phyloP scores from a whole-genome alignment of 768 basidiomycete genomes.

The Galerina marginata region DNA sequence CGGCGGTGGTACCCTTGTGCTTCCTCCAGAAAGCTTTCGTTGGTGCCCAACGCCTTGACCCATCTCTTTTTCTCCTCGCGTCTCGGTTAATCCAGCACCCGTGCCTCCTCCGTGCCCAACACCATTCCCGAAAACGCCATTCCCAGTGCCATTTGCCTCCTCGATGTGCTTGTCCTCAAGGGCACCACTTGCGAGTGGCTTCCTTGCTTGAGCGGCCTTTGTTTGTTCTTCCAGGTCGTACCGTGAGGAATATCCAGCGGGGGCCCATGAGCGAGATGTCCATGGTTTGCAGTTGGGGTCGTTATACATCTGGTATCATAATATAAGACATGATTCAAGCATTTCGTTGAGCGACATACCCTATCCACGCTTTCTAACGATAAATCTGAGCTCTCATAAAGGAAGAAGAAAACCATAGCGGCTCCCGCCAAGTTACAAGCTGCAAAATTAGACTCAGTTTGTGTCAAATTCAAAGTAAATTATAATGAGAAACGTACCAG shows the following conservation, averaged over 20 bases:
- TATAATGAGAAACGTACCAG: slow-evolving; percentile 40
- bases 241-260: slow-evolving; percentile 55
- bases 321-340: not conserved
- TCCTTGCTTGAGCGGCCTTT: slow-evolving; percentile 42
- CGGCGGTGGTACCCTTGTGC: too few relatives aligned
- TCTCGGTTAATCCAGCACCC: not conserved
- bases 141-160: not conserved
- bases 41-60: too few relatives aligned
- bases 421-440: slow-evolving; percentile 67
- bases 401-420: slow-evolving; percentile 70
- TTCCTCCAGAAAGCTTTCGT: too few relatives aligned
- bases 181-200: slow-evolving; percentile 25
- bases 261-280: slow-evolving; percentile 66
- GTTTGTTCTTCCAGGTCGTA: slow-evolving; percentile 50
- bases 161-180: slow-evolving; percentile 32
- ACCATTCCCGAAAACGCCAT: not conserved
- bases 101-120: not conserved
- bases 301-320: slow-evolving; percentile 58
- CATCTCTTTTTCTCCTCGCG: too few relatives aligned
- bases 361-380: slow-evolving; percentile 69
- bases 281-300: slow-evolving; percentile 70
- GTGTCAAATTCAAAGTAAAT: not conserved
- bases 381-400: slow-evolving; percentile 74
- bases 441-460: slow-evolving; percentile 9
- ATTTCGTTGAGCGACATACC: slow-evolving; percentile 33